Evolutionary conservation across 805 yeast species (phyloP).

Genomic region (Metschnikowia bowlesiae): DNA sequence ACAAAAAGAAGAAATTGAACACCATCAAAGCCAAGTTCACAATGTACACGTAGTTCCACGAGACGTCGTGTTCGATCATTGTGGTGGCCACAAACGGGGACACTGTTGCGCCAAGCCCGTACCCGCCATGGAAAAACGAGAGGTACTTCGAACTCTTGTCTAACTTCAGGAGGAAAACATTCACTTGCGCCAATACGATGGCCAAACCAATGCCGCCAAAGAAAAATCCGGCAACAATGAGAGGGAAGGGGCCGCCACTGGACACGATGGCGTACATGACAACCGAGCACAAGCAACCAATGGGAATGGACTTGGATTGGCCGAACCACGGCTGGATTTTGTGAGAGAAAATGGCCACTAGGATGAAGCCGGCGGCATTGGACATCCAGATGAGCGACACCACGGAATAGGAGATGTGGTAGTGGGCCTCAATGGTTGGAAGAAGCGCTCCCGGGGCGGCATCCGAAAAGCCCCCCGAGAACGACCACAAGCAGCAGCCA

Average conservation of each 20-base stretch:
- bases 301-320: slow-evolving; percentile 13
- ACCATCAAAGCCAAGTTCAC: slow-evolving; percentile 16
- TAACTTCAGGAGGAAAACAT: slow-evolving; percentile 20
- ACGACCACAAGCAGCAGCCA: slow-evolving; percentile 17
- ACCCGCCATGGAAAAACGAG: slow-evolving; percentile 20
- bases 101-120: slow-evolving; percentile 25
- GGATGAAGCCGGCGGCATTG: slow-evolving; percentile 18
- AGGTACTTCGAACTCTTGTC: slow-evolving; percentile 19
- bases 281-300: slow-evolving; percentile 12
- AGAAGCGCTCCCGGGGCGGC: slow-evolving; percentile 23
- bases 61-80: slow-evolving; percentile 13
- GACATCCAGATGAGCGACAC: slow-evolving; percentile 22
- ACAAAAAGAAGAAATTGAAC: slow-evolving; percentile 6
- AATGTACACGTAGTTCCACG: slow-evolving; percentile 20
- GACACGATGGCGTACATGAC: slow-evolving; percentile 17
- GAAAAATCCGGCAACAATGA: slow-evolving; percentile 22
- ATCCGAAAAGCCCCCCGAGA: slow-evolving; percentile 17
- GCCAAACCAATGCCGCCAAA: slow-evolving; percentile 23
- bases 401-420: slow-evolving; percentile 16
- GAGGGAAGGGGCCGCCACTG: slow-evolving; percentile 19
- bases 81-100: slow-evolving; percentile 21
- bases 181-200: slow-evolving; percentile 19
- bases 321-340: slow-evolving; percentile 17
- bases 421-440: slow-evolving; percentile 19
- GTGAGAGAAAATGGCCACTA: slow-evolving; percentile 16